Percentiles rank a stretch among this genome's conserved stretches.
phyloP scores from a whole-genome alignment of 306 rosid species.

The Cercis canadensis region DNA sequence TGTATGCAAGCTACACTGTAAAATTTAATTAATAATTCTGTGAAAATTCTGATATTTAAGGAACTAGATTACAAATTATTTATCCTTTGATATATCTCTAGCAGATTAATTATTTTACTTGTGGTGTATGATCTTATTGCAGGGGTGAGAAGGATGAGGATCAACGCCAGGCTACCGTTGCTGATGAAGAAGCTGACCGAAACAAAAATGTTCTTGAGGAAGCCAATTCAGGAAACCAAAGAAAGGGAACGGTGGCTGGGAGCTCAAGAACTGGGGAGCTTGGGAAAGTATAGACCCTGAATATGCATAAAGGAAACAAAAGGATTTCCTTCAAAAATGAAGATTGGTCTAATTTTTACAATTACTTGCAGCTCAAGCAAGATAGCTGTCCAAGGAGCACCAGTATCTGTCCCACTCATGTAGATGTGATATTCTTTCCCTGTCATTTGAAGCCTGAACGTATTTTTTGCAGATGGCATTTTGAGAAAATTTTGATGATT shows the following conservation, averaged over 20 bases:
- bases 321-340: constrained; percentile 17
- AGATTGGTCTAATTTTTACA: not conserved
- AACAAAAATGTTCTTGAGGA: constrained; percentile 60
- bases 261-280: constrained; percentile 51
- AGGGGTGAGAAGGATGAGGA: constrained; percentile 71
- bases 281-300: constrained; percentile 14
- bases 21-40: too few relatives aligned
- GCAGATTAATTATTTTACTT: constrained; percentile 8
- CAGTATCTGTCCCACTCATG: too few relatives aligned
- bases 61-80: too few relatives aligned
- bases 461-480: not conserved
- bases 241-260: constrained; percentile 49
- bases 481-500: constrained; percentile 3
- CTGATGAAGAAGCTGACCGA: constrained; percentile 46
- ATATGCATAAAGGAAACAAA: constrained; percentile 22
- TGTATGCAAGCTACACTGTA: too few relatives aligned
- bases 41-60: too few relatives aligned
- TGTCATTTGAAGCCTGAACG: not conserved
- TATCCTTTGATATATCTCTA: constrained; percentile 7
- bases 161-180: constrained; percentile 47
- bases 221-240: constrained; percentile 41
- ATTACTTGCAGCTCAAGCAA: constrained; percentile 20
- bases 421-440: not conserved
- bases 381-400: constrained; percentile 24
- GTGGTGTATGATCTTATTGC: constrained; percentile 35